These are phyloP conservation scores for Zizania palustris DNA, from an alignment of 202 grass and related monocot genomes.

Conservation along the genomic window DNA sequence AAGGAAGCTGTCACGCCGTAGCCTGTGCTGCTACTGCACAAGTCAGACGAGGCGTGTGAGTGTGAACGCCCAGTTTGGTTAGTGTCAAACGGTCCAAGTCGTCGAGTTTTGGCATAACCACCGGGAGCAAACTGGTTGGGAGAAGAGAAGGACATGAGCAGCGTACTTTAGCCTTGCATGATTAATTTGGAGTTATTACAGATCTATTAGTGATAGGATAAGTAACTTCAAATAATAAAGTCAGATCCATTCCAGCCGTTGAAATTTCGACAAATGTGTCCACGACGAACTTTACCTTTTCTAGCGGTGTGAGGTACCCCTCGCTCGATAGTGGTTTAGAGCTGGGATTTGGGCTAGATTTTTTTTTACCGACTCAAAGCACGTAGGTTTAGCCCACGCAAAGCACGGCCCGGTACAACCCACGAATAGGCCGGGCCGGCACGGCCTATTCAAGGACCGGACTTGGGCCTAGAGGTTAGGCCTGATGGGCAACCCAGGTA, in stretches of 20 bases:
- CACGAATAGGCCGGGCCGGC: too few relatives aligned
- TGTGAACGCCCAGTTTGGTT: not conserved
- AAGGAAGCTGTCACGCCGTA: not conserved
- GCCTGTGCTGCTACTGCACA: not conserved
- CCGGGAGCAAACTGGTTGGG: not conserved
- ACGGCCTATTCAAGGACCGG: too few relatives aligned
- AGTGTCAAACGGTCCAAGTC: not conserved
- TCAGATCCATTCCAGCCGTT: slow-evolving; percentile 12
- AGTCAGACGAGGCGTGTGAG: not conserved
- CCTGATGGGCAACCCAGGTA: too few relatives aligned
- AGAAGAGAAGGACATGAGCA: slow-evolving; percentile 26
- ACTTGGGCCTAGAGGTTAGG: too few relatives aligned
- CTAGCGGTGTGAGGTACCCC: too few relatives aligned
- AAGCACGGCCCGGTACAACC: too few relatives aligned
- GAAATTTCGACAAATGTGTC: slow-evolving; percentile 21
- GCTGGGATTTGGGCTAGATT: too few relatives aligned
- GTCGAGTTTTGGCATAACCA: not conserved
- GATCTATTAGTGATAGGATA: not conserved
- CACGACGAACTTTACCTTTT: too few relatives aligned
- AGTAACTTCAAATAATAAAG: slow-evolving; percentile 17
- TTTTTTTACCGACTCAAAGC: too few relatives aligned
- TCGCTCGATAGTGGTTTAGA: too few relatives aligned
- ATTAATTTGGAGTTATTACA: slow-evolving; percentile 11
- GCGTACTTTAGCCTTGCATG: slow-evolving; percentile 19
- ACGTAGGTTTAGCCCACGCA: too few relatives aligned